Conservation (phyloP, 148 eudicot genomes). For the Mesembryanthemum crystallinum region DNA sequence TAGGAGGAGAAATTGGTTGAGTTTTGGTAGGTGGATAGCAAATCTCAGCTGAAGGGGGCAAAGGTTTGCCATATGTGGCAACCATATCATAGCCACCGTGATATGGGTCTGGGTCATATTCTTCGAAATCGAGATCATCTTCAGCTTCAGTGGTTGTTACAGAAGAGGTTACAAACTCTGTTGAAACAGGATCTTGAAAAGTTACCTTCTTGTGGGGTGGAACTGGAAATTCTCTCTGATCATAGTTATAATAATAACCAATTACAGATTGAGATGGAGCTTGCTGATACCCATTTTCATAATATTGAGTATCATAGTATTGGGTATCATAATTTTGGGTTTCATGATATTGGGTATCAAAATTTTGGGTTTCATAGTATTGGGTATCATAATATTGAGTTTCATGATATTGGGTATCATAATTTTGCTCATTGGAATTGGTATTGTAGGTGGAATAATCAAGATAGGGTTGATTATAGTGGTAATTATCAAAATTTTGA, state of each 20-base stretch:
- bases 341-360: too few species aligned
- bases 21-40: slow-evolving; percentile 54
- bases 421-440: slow-evolving; percentile 7
- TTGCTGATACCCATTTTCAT: slow-evolving; percentile 23
- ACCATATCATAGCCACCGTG: slow-evolving; percentile 63
- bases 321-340: too few species aligned
- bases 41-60: slow-evolving; percentile 53
- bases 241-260: slow-evolving; percentile 16
- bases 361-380: too few species aligned
- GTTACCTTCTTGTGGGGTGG: slow-evolving; percentile 17
- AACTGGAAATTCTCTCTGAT: slow-evolving; percentile 12
- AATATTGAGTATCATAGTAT: slow-evolving; percentile 17
- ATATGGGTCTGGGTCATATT: slow-evolving; percentile 55
- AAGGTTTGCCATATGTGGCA: slow-evolving; percentile 60
- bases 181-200: slow-evolving; percentile 19
- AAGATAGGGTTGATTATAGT: slow-evolving; percentile 17
- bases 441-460: slow-evolving; percentile 7
- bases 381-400: too few species aligned
- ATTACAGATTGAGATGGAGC: slow-evolving; percentile 23
- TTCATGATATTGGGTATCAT: too few species aligned
- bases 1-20: too few species aligned
- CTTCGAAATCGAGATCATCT: slow-evolving; percentile 34
- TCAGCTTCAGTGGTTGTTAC: slow-evolving; percentile 20
- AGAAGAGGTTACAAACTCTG: slow-evolving; percentile 32
- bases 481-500: slow-evolving; percentile 14